Conservation (phyloP, 2,329 filamentous ascomycete species). For the Diaporthe citriasiana region DNA sequence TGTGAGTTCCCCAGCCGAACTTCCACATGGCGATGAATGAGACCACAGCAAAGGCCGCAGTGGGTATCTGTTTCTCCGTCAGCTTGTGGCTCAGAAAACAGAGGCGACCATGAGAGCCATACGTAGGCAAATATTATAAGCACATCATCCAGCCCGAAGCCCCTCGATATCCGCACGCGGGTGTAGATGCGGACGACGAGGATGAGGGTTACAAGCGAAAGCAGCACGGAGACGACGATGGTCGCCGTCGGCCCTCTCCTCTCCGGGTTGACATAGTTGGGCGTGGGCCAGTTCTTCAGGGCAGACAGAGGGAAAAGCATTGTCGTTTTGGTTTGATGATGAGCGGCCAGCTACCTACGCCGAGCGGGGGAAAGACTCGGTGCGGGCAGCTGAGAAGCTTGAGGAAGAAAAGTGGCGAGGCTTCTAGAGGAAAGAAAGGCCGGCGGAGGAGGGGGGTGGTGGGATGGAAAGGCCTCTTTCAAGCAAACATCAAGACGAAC, state of each 20-base stretch:
- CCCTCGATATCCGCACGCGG: slow-evolving; percentile 52
- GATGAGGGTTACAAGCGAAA: slow-evolving; percentile 49
- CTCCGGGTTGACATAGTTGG: slow-evolving; percentile 52
- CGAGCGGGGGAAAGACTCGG: slow-evolving; percentile 5
- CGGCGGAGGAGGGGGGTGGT: not conserved
- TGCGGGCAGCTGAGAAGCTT: slow-evolving; percentile 17
- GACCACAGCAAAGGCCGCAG: slow-evolving; percentile 50
- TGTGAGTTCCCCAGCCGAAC: slow-evolving; percentile 52
- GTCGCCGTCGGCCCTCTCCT: slow-evolving; percentile 49
- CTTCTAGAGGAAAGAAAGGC: slow-evolving; percentile 6
- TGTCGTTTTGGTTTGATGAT: not conserved
- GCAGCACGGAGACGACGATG: slow-evolving; percentile 48
- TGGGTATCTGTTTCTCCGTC: slow-evolving; percentile 47
- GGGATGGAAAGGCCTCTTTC: slow-evolving; percentile 35
- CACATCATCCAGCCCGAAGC: slow-evolving; percentile 54
- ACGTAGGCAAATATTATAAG: slow-evolving; percentile 56
- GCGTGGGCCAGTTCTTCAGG: slow-evolving; percentile 49
- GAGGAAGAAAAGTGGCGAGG: slow-evolving; percentile 18
- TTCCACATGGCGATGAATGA: slow-evolving; percentile 48
- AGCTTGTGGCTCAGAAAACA: not conserved
- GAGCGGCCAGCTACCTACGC: slow-evolving; percentile 5
- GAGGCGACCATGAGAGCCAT: slow-evolving; percentile 36
- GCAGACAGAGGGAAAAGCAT: slow-evolving; percentile 49
- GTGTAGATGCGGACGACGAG: slow-evolving; percentile 54
- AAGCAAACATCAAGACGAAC: slow-evolving; percentile 32